Evolutionary conservation across 2,329 filamentous ascomycete genomes (phyloP).

Genomic region (Thermothelomyces thermophilus): DNA sequence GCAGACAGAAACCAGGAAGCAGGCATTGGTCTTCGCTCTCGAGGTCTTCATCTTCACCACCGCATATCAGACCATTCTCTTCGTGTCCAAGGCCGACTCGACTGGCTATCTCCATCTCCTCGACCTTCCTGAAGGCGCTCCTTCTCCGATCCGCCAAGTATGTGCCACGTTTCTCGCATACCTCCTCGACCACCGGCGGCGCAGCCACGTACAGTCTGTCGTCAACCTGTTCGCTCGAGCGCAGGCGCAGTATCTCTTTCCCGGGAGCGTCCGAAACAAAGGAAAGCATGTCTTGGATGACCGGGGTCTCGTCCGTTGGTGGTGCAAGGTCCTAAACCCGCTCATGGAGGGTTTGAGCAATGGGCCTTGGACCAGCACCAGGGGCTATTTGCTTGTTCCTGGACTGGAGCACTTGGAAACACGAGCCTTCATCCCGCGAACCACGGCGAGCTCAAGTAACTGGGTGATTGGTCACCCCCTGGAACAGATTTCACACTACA

Average conservation of each 20-base stretch:
- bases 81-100: slow-evolving; percentile 95
- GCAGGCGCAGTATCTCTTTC: slow-evolving; percentile 91
- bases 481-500: slow-evolving; percentile 55
- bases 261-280: slow-evolving; percentile 76
- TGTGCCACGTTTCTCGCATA: slow-evolving; percentile 70
- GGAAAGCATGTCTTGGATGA: slow-evolving; percentile 91
- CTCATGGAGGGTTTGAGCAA: slow-evolving; percentile 48
- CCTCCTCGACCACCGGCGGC: slow-evolving; percentile 60
- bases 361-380: slow-evolving; percentile 42
- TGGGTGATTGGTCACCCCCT: slow-evolving; percentile 71
- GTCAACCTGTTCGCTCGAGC: slow-evolving; percentile 88
- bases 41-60: slow-evolving; percentile 87
- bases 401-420: slow-evolving; percentile 79
- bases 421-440: slow-evolving; percentile 65
- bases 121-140: slow-evolving; percentile 52
- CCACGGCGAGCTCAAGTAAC: slow-evolving; percentile 42
- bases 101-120: slow-evolving; percentile 76
- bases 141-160: slow-evolving; percentile 68
- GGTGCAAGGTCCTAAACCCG: slow-evolving; percentile 81
- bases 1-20: slow-evolving; percentile 26
- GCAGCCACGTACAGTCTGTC: slow-evolving; percentile 61
- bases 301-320: slow-evolving; percentile 86
- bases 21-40: slow-evolving; percentile 72
- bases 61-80: slow-evolving; percentile 72
- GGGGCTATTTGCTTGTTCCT: slow-evolving; percentile 79